A percentile compares a stretch with the other conserved stretches of the same genome.
Evolutionary conservation across 352 stramenopile species (phyloP).

Genomic region (Phytophthora cryptogea): DNA sequence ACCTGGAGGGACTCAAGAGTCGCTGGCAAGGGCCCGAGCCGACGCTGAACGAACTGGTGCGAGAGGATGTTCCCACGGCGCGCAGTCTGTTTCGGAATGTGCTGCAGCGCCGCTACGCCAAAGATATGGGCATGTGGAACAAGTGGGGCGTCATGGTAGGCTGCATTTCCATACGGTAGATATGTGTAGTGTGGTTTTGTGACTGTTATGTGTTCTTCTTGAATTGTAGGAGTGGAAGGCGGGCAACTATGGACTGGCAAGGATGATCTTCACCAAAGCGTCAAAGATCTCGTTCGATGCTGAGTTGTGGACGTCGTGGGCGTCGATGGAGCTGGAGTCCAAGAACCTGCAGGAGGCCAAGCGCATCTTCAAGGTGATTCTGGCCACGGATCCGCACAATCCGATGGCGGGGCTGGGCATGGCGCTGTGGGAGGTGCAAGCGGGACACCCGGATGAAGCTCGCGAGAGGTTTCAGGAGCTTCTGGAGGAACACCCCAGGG

Average conservation of each 20-base stretch:
- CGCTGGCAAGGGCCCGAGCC: constrained; percentile 61
- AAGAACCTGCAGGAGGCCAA: constrained; percentile 79
- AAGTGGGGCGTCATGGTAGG: constrained; percentile 88
- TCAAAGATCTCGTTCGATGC: constrained; percentile 72
- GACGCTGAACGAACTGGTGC: constrained; percentile 83
- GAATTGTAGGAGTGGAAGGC: constrained; percentile 76
- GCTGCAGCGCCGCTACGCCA: constrained; percentile 75
- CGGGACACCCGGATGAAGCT: constrained; percentile 57
- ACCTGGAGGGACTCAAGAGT: constrained; percentile 61
- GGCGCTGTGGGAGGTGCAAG: constrained; percentile 67
- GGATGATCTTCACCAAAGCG: constrained; percentile 87
- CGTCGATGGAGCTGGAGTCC: constrained; percentile 80
- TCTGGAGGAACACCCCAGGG: constrained; percentile 51
- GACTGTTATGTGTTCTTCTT: constrained; percentile 3
- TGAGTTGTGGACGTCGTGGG: constrained; percentile 87
- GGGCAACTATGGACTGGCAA: constrained; percentile 77
- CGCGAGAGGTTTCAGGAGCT: constrained; percentile 67
- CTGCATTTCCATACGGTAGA: neutral
- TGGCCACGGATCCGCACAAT: constrained; percentile 74
- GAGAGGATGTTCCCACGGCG: constrained; percentile 72
- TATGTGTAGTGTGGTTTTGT: neutral
- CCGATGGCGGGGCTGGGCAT: constrained; percentile 75
- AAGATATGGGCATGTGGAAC: constrained; percentile 92
- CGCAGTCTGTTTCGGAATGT: constrained; percentile 81
- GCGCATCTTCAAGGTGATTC: constrained; percentile 81